Conservation (phyloP, 75 land plant genomes). For the Selaginella moellendorffii region DNA sequence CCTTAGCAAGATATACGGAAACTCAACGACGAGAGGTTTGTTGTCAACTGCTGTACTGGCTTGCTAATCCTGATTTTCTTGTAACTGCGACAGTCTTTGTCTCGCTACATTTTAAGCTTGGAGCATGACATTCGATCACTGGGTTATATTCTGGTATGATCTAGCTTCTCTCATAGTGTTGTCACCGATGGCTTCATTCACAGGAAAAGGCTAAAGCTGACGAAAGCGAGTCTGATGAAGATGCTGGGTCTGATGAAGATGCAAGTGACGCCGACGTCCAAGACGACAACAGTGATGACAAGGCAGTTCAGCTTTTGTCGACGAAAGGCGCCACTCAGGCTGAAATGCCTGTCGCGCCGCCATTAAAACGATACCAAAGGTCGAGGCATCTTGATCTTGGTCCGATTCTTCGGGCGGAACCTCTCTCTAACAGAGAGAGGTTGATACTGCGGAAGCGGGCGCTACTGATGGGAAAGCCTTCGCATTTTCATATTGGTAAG, state of each 20-base stretch:
- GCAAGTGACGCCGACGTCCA: no score
- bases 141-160: neutral
- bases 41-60: neutral
- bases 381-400: conserved; percentile 6
- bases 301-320: no score
- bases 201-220: no score
- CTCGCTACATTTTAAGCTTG: conserved; percentile 41
- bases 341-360: no score
- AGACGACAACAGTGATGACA: no score
- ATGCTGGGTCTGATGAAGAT: no score
- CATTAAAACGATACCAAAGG: no score
- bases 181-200: no score
- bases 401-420: conserved; percentile 25
- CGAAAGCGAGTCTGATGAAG: no score
- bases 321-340: no score
- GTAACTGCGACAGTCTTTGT: conserved; percentile 32
- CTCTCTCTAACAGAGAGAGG: conserved; percentile 69
- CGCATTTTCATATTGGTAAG: conserved; percentile 69
- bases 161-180: no score
- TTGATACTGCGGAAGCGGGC: conserved; percentile 67
- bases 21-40: conserved; percentile 1
- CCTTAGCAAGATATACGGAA: neutral
- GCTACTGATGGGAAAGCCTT: conserved; percentile 44
- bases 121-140: conserved; percentile 20
- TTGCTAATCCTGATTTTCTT: neutral